Percentiles rank a stretch among this genome's conserved stretches.
Conservation (phyloP, 169 alveolate genomes). For the Fabrea salina region DNA sequence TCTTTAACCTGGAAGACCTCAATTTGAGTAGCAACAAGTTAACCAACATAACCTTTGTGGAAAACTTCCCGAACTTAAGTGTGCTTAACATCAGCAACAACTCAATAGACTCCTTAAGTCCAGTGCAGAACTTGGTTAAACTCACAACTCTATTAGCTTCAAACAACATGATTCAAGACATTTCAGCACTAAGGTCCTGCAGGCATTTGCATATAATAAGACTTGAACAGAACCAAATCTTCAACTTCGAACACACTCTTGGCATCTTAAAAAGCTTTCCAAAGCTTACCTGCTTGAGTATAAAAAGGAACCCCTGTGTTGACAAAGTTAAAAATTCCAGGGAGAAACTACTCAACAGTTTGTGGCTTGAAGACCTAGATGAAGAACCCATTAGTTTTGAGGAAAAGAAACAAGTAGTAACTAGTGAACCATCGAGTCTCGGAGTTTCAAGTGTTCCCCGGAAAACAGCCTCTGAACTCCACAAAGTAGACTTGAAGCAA, state of each 20-base stretch:
- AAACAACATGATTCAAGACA: background rate
- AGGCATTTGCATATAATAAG: background rate
- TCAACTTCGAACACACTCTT: background rate
- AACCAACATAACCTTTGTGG: background rate
- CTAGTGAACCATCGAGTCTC: no score
- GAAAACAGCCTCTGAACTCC: background rate
- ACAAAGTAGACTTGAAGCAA: background rate
- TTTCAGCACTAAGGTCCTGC: background rate
- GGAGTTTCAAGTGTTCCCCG: background rate
- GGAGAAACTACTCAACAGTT: background rate
- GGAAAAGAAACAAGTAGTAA: no score
- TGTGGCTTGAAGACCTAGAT: background rate
- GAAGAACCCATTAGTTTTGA: no score
- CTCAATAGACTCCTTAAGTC: background rate
- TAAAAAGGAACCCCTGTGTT: background rate
- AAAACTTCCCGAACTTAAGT: background rate
- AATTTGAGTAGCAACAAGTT: background rate
- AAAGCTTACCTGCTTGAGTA: background rate
- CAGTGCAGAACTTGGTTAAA: background rate
- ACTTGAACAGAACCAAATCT: background rate
- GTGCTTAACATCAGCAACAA: background rate
- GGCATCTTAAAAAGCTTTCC: background rate
- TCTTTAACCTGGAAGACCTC: background rate
- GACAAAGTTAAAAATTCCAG: background rate
- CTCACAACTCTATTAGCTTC: slow-evolving; percentile 8